Conservation (phyloP, 139 green algal species). For the Picochlorum costavermella region DNA sequence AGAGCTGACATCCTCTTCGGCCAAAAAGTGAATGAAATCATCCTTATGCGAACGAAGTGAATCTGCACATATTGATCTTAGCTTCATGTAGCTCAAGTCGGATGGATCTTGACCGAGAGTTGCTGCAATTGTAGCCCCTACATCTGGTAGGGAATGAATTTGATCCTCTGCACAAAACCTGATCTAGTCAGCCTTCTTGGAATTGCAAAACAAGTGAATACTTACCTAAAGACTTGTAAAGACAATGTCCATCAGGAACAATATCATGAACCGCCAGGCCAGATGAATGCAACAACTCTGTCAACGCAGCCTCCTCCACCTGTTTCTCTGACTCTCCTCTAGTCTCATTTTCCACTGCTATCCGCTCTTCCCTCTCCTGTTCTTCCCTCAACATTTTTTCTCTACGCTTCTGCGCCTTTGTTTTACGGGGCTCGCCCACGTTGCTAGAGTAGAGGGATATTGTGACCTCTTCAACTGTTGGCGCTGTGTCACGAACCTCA, state of each 20-base stretch:
- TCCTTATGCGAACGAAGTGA: conserved; percentile 66
- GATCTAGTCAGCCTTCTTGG: neutral
- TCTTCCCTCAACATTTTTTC: conserved; percentile 40
- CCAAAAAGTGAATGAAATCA: conserved; percentile 59
- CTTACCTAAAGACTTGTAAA: conserved; percentile 61
- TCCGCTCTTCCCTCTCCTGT: conserved; percentile 68
- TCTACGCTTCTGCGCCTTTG: conserved; percentile 58
- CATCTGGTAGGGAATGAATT: conserved; percentile 32
- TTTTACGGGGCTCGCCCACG: conserved; percentile 18
- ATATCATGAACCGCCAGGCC: conserved; percentile 69
- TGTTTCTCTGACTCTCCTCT: conserved; percentile 52
- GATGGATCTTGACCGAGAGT: conserved; percentile 3
- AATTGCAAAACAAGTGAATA: neutral
- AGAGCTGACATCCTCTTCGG: conserved; percentile 16
- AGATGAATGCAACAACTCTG: conserved; percentile 48
- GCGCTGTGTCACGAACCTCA: conserved; percentile 15
- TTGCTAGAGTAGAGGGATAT: conserved; percentile 22
- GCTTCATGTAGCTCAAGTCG: neutral
- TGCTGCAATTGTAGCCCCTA: conserved; percentile 11
- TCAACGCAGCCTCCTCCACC: conserved; percentile 57
- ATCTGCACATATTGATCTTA: conserved; percentile 56
- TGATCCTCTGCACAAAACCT: conserved; percentile 57
- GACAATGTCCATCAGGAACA: conserved; percentile 84
- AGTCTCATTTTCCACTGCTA: conserved; percentile 63
- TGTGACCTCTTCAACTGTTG: conserved; percentile 10